Evolutionary conservation across 352 stramenopile species (phyloP).

Genomic region (Pythium sp.): DNA sequence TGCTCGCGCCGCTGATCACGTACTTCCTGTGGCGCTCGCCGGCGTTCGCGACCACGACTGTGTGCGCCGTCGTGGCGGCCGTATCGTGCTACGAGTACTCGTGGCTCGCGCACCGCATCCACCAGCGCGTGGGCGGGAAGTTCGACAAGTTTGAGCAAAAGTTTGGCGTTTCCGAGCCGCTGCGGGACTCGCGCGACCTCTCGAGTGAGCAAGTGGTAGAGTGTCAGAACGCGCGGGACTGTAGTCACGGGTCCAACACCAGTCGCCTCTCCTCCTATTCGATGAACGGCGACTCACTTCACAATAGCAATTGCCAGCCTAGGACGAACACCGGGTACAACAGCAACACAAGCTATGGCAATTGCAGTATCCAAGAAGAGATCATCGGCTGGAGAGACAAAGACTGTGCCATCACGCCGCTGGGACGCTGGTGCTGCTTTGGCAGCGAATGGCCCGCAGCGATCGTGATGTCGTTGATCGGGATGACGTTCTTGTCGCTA

Average conservation of each 20-base stretch:
- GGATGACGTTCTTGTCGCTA: slow-evolving; percentile 3
- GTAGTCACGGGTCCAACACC: background rate
- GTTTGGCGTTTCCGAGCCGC: background rate
- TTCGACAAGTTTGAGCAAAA: slow-evolving; percentile 25
- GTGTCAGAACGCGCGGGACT: background rate
- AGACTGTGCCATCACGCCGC: slow-evolving; percentile 6
- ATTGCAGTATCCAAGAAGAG: slow-evolving; percentile 5
- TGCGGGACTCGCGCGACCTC: slow-evolving; percentile 19
- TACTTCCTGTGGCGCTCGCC: slow-evolving; percentile 68
- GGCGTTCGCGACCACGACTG: slow-evolving; percentile 55
- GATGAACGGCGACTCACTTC: background rate
- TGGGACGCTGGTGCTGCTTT: slow-evolving; percentile 1
- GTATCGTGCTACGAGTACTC: slow-evolving; percentile 72
- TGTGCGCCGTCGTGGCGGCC: slow-evolving; percentile 63
- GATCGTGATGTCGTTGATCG: slow-evolving; percentile 2
- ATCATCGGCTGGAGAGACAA: background rate
- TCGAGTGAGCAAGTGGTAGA: background rate
- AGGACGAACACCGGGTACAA: background rate
- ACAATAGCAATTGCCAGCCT: background rate
- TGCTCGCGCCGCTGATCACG: slow-evolving; percentile 60
- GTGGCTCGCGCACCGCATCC: slow-evolving; percentile 67
- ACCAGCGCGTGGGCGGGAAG: slow-evolving; percentile 35
- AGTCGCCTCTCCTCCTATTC: slow-evolving; percentile 3
- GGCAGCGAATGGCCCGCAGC: slow-evolving; percentile 4
- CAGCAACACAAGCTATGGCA: background rate